A percentile compares a stretch with the other conserved stretches of the same genome.
Evolutionary conservation across 768 basidiomycete species (phyloP).

Genomic region (Lactarius sp.): DNA sequence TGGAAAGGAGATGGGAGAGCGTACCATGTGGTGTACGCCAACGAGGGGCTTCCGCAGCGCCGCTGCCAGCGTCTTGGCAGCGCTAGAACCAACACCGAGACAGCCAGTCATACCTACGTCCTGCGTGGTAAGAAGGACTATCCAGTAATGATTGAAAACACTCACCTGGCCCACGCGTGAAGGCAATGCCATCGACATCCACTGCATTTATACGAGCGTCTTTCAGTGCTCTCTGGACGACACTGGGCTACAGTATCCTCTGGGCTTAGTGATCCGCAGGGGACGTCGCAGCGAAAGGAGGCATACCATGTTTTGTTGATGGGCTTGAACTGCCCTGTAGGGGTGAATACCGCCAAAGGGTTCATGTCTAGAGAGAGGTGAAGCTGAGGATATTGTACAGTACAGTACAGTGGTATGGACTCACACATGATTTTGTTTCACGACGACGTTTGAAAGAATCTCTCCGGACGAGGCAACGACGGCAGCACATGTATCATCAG

Average conservation of each 20-base stretch:
- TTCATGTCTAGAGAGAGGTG: slow-evolving; percentile 45
- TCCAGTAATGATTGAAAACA: too few species aligned
- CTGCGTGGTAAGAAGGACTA: not conserved
- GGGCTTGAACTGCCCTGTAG: slow-evolving; percentile 66
- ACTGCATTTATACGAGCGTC: slow-evolving; percentile 55
- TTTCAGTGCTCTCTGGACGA: slow-evolving; percentile 59
- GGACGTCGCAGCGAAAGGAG: slow-evolving; percentile 9
- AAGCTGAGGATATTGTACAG: not conserved
- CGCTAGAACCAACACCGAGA: slow-evolving; percentile 70
- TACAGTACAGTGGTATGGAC: slow-evolving; percentile 24
- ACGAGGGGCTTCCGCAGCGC: slow-evolving; percentile 72
- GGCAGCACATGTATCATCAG: slow-evolving; percentile 92
- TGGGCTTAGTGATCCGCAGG: not conserved
- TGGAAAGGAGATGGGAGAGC: slow-evolving; percentile 18
- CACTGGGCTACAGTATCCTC: slow-evolving; percentile 52
- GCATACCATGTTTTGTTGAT: slow-evolving; percentile 71
- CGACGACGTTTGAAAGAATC: slow-evolving; percentile 80
- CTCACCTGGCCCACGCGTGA: slow-evolving; percentile 80
- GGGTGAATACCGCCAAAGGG: slow-evolving; percentile 73
- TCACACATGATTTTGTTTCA: slow-evolving; percentile 70
- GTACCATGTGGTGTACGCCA: slow-evolving; percentile 94
- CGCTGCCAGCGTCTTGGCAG: slow-evolving; percentile 83
- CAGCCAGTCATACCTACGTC: slow-evolving; percentile 72
- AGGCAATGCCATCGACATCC: slow-evolving; percentile 84
- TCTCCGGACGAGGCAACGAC: slow-evolving; percentile 66